A percentile compares a stretch with the other conserved stretches of the same genome.
Evolutionary conservation across 2,329 filamentous ascomycete genomes (phyloP).

Genomic region (Xylaria digitata): DNA sequence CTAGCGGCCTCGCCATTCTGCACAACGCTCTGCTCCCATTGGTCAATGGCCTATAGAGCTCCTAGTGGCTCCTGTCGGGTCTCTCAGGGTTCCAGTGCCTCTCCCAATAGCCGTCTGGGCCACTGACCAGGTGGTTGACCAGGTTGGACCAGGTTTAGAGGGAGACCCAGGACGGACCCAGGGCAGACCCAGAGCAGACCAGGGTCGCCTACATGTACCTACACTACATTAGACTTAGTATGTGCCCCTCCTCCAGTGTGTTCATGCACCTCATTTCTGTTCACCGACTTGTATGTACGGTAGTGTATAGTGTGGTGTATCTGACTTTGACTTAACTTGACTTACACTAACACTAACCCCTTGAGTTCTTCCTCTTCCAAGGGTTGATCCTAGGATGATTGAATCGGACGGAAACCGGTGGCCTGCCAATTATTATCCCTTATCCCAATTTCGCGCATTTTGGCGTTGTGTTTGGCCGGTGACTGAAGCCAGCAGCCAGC

Average conservation of each 20-base stretch:
- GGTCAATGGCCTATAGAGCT: constrained; percentile 45
- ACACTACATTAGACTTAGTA: constrained; percentile 25
- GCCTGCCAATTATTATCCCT: constrained; percentile 31
- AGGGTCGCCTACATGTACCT: constrained; percentile 40
- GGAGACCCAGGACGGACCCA: constrained; percentile 18
- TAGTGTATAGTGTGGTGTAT: constrained; percentile 5
- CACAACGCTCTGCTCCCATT: constrained; percentile 42
- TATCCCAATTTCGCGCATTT: constrained; percentile 5
- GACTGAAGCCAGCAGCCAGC: background rate
- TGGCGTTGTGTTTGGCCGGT: constrained; percentile 25
- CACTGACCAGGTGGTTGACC: constrained; percentile 47
- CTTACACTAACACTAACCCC: constrained; percentile 5
- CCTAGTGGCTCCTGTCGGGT: constrained; percentile 52
- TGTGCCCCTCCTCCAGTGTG: constrained; percentile 49
- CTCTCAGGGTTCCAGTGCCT: constrained; percentile 38
- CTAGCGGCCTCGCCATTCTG: constrained; percentile 55
- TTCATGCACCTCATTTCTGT: constrained; percentile 59
- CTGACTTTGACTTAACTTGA: constrained; percentile 2
- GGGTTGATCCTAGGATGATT: background rate
- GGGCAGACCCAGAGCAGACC: constrained; percentile 27
- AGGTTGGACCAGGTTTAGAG: constrained; percentile 38
- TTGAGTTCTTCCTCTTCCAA: background rate
- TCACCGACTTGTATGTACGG: constrained; percentile 56
- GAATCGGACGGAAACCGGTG: constrained; percentile 19
- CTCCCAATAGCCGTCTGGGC: constrained; percentile 47